Percentiles rank a stretch among this genome's conserved stretches.
phyloP scores from a whole-genome alignment of 2,329 filamentous ascomycete genomes.

The Pseudofabraea citricarpa region DNA sequence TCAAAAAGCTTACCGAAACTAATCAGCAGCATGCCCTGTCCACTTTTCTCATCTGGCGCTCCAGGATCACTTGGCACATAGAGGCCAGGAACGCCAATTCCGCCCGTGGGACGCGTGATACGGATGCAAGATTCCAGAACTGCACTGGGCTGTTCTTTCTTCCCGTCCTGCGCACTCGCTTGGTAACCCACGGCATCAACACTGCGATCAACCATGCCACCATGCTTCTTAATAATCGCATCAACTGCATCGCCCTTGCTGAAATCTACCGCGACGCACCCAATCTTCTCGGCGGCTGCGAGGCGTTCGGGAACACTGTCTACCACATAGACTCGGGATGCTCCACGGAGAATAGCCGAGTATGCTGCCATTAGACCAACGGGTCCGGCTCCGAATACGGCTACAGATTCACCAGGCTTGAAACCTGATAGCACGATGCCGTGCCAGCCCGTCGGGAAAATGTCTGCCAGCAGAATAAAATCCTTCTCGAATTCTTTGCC shows the following conservation, averaged over 20 bases:
- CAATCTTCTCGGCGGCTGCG: conserved; percentile 55
- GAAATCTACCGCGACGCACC: conserved; percentile 57
- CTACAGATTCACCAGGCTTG: conserved; percentile 55
- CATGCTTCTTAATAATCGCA: conserved; percentile 54
- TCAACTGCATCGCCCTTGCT: conserved; percentile 53
- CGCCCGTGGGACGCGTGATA: conserved; percentile 56
- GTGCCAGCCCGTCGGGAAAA: conserved; percentile 50
- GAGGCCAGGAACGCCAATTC: conserved; percentile 29
- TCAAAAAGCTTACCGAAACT: conserved; percentile 66
- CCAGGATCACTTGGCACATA: conserved; percentile 46
- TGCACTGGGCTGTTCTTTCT: conserved; percentile 56
- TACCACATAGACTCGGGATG: conserved; percentile 56
- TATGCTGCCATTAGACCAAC: conserved; percentile 65
- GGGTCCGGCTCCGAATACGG: conserved; percentile 60
- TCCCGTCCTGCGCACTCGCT: conserved; percentile 49
- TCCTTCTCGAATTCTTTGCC: conserved; percentile 53
- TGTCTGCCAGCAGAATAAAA: conserved; percentile 49
- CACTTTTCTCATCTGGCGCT: conserved; percentile 53
- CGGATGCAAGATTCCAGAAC: conserved; percentile 60
- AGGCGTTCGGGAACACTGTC: conserved; percentile 58
- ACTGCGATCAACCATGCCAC: conserved; percentile 56
- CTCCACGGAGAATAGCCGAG: conserved; percentile 54
- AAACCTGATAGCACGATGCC: conserved; percentile 54
- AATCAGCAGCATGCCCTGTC: conserved; percentile 59
- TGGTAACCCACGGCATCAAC: conserved; percentile 66